Evolutionary conservation across 2,329 filamentous ascomycete genomes (phyloP).

Genomic region (Thelonectria olida): DNA sequence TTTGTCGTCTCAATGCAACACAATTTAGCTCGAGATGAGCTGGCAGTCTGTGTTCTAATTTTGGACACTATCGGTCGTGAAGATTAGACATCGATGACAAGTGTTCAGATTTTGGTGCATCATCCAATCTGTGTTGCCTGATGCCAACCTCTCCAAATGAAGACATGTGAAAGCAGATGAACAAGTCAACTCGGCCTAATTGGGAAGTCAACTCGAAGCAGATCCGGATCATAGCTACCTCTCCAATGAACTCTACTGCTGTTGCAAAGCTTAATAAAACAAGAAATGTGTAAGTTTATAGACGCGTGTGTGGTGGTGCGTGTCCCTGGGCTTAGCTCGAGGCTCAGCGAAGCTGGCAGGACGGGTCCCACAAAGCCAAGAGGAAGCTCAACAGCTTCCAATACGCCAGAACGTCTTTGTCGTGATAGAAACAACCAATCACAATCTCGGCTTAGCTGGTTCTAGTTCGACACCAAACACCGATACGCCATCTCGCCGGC

Average conservation of each 20-base stretch:
- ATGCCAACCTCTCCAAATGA: too few relatives aligned
- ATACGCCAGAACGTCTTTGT: not conserved
- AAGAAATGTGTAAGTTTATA: not conserved
- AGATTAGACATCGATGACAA: too few relatives aligned
- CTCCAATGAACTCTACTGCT: not conserved
- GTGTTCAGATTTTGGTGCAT: too few relatives aligned
- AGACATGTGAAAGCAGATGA: too few relatives aligned
- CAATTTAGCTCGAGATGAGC: not conserved
- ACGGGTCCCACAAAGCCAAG: not conserved
- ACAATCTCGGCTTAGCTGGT: not conserved
- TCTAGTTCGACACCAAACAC: not conserved
- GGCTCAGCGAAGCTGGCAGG: conserved; percentile 5
- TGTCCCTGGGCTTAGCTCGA: conserved; percentile 17
- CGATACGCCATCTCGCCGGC: not conserved
- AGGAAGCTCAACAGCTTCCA: not conserved
- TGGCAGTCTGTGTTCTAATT: not conserved
- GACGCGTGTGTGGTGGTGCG: conserved; percentile 17
- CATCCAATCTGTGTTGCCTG: too few relatives aligned
- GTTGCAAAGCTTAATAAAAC: conserved; percentile 13
- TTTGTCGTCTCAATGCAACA: not conserved
- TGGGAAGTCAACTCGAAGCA: too few relatives aligned
- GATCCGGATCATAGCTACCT: conserved; percentile 2
- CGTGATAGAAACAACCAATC: not conserved
- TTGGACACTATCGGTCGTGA: too few relatives aligned
- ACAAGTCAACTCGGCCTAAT: too few relatives aligned